phyloP scores from a whole-genome alignment of 305 asterid genomes.

The Fraxinus floribunda region DNA sequence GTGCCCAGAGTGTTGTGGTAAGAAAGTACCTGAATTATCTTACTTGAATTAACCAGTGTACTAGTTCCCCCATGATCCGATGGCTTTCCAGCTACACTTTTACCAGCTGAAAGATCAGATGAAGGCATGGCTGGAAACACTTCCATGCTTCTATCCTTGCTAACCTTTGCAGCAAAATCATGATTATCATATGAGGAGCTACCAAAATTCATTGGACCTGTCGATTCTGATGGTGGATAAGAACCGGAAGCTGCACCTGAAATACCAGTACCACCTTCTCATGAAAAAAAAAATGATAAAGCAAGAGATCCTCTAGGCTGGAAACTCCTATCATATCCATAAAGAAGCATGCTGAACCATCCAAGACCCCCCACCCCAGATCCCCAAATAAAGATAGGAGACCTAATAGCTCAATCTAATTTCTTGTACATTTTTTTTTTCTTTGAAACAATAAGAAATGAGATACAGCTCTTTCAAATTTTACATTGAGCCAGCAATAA shows the following conservation, averaged over 20 bases:
- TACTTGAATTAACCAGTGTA: constrained; percentile 47
- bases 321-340: background rate
- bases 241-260: constrained; percentile 55
- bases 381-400: background rate
- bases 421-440: background rate
- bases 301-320: background rate
- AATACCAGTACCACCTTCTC: constrained; percentile 59
- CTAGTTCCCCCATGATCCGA: constrained; percentile 64
- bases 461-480: background rate
- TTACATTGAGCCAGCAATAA: background rate
- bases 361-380: background rate
- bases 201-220: constrained; percentile 66
- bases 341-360: background rate
- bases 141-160: constrained; percentile 66
- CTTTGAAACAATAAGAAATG: background rate
- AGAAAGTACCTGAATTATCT: constrained; percentile 44
- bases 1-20: constrained; percentile 8
- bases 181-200: constrained; percentile 68
- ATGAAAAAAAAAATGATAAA: constrained; percentile 25
- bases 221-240: constrained; percentile 57
- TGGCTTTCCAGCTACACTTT: constrained; percentile 49
- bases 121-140: constrained; percentile 47
- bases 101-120: constrained; percentile 56
- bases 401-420: background rate
- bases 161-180: constrained; percentile 56